phyloP scores from a whole-genome alignment of 2,329 filamentous ascomycete species.

The Apiospora marii region DNA sequence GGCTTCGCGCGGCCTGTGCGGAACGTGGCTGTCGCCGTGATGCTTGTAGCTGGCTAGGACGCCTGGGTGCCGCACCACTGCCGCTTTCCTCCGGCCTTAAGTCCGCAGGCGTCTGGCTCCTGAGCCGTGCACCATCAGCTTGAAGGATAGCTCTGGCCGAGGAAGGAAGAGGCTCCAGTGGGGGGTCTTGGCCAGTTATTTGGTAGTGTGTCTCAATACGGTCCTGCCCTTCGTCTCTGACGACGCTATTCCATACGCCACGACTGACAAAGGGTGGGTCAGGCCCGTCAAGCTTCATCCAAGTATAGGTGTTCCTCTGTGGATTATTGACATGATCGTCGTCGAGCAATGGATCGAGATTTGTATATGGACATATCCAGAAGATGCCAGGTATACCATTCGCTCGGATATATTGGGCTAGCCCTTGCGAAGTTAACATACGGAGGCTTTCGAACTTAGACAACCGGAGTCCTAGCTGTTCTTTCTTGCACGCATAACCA shows the following conservation, averaged over 20 bases:
- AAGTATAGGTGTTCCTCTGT: background rate
- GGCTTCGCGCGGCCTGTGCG: too few relatives aligned
- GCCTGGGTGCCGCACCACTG: too few relatives aligned
- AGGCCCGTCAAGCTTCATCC: background rate
- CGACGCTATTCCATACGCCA: background rate
- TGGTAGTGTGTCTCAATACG: background rate
- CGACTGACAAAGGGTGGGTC: background rate
- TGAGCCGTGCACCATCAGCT: background rate
- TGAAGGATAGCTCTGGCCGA: background rate
- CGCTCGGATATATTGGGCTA: background rate
- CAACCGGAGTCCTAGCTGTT: background rate
- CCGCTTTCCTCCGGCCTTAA: background rate
- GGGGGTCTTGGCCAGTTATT: background rate
- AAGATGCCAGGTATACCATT: too few relatives aligned
- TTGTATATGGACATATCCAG: too few relatives aligned
- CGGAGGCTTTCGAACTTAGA: background rate
- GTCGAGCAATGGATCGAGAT: constrained; percentile 5
- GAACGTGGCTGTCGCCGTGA: too few relatives aligned
- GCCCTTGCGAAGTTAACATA: background rate
- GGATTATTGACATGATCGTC: background rate
- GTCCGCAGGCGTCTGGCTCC: background rate
- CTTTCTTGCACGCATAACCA: background rate
- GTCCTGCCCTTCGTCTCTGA: background rate
- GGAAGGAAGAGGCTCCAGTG: background rate
- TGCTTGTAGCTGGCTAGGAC: too few relatives aligned